A percentile compares a stretch with the other conserved stretches of the same genome.
Evolutionary conservation across 2,329 filamentous ascomycete genomes (phyloP).

Genomic region (Triangularia setosa): DNA sequence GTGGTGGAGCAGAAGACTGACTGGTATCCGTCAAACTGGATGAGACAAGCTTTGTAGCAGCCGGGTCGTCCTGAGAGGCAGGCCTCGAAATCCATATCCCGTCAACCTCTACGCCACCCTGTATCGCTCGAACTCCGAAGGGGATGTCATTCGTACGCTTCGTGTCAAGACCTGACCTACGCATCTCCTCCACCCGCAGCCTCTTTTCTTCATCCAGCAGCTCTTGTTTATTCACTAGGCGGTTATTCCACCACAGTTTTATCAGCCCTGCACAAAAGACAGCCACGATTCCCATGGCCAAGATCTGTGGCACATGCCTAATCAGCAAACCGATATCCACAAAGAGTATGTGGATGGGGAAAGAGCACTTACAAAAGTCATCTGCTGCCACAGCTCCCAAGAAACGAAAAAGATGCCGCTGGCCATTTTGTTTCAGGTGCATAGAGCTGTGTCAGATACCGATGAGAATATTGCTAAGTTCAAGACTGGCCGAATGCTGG

Average conservation of each 20-base stretch:
- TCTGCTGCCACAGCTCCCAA: slow-evolving; percentile 84
- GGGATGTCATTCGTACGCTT: slow-evolving; percentile 59
- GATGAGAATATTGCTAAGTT: slow-evolving; percentile 7
- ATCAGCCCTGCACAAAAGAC: slow-evolving; percentile 65
- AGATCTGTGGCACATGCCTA: slow-evolving; percentile 50
- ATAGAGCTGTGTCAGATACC: slow-evolving; percentile 2
- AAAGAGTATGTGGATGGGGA: neutral
- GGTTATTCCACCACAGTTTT: slow-evolving; percentile 63
- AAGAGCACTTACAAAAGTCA: slow-evolving; percentile 70
- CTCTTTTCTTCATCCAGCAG: slow-evolving; percentile 64
- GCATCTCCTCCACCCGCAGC: slow-evolving; percentile 50
- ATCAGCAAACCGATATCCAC: slow-evolving; percentile 19
- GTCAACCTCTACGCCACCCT: slow-evolving; percentile 78
- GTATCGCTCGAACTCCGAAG: slow-evolving; percentile 81
- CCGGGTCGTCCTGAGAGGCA: slow-evolving; percentile 35
- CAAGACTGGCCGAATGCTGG: neutral
- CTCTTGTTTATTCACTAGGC: slow-evolving; percentile 53
- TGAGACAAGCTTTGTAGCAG: slow-evolving; percentile 20
- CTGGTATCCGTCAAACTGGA: slow-evolving; percentile 15
- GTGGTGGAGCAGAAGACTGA: slow-evolving; percentile 8
- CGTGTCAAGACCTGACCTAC: slow-evolving; percentile 48
- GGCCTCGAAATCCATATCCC: slow-evolving; percentile 72
- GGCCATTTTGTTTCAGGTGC: slow-evolving; percentile 31
- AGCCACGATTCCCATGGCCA: slow-evolving; percentile 65
- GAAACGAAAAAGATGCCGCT: slow-evolving; percentile 55